Evolutionary conservation across 768 basidiomycete genomes (phyloP), one percentile per base, ranked within the genome.

Genomic region (Scleroderma bovista): DNA sequence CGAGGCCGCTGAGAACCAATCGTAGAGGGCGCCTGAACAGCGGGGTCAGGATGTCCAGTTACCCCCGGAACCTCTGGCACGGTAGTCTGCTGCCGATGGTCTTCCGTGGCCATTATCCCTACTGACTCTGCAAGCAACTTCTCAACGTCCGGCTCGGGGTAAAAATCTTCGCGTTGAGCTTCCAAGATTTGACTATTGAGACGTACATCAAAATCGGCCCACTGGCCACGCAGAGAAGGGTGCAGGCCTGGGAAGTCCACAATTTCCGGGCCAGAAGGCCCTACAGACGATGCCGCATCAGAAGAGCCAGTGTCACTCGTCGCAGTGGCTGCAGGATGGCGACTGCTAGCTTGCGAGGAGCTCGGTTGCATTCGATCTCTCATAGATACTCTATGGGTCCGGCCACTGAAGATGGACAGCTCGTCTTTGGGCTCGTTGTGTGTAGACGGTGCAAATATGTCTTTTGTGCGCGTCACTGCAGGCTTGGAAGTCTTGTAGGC

Each of bases 321-420:
- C 55, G 39, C 59, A 23, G 56, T 33, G 63, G 29, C 12, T 4
- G 33, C 39, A 16, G 45, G 17, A 23, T n/a, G 34, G 37, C 24
- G 47, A 11, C 23, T 5, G 41, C 29, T 44, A 3, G 53, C 38
- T 19, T 46, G 44, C 9, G 51, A 32, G 40, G 53, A 48, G 29
- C 31, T 39, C 11, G 52, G 57, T 15, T 59, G 47, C 7, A 60
- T 56, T 6, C 70, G 50, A 1, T 60, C 59, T 50, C 77, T 79
- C 0, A 79, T 81, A 9, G 71, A 69, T 20, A 88, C 70, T 0
- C 79, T 84, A 52, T 84, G 78, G 10, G 81, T 86, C 58, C 80
- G 78, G n/a, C 87, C 87, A 44, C 84, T 80, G 63, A 88, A 88
- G 22, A 88, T 85, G 6, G 80, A 77, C 20, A 89, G 66, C 58